Conservation (phyloP, 2,329 filamentous ascomycete genomes). For the Paecilomyces fulvus region DNA sequence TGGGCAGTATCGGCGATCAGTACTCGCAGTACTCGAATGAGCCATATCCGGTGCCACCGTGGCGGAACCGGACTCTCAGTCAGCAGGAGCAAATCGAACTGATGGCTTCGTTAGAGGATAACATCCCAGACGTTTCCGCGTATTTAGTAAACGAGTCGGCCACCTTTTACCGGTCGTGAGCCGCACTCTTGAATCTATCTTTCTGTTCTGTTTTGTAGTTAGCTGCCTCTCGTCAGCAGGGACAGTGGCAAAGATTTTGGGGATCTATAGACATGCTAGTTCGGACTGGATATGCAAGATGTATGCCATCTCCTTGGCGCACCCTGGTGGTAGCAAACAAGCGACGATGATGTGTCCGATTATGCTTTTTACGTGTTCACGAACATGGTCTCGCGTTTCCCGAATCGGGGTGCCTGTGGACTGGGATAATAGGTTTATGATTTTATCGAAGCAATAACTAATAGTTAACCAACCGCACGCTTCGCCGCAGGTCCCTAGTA, state of each 20-base stretch:
- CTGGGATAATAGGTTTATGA: not conserved
- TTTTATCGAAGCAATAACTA: not conserved
- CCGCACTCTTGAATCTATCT: not conserved
- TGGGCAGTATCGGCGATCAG: slow-evolving; percentile 36
- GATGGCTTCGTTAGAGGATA: slow-evolving; percentile 64
- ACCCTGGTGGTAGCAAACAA: not conserved
- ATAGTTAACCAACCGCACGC: no score
- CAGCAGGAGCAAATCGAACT: slow-evolving; percentile 76
- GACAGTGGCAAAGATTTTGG: not conserved
- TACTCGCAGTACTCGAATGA: slow-evolving; percentile 42
- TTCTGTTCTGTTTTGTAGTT: not conserved
- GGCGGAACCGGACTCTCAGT: slow-evolving; percentile 59
- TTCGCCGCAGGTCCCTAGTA: no score
- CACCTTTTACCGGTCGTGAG: slow-evolving; percentile 32
- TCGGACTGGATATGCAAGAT: not conserved
- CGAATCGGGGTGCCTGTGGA: not conserved
- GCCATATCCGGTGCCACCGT: slow-evolving; percentile 35
- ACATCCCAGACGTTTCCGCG: slow-evolving; percentile 41
- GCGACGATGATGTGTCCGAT: not conserved
- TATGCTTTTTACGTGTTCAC: not conserved
- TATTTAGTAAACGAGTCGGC: slow-evolving; percentile 31
- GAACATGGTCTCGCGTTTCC: not conserved
- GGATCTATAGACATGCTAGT: not conserved
- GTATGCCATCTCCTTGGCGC: not conserved
- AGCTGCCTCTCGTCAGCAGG: not conserved